Conservation (phyloP, 2,329 filamentous ascomycete species). For the Capronia epimyces region DNA sequence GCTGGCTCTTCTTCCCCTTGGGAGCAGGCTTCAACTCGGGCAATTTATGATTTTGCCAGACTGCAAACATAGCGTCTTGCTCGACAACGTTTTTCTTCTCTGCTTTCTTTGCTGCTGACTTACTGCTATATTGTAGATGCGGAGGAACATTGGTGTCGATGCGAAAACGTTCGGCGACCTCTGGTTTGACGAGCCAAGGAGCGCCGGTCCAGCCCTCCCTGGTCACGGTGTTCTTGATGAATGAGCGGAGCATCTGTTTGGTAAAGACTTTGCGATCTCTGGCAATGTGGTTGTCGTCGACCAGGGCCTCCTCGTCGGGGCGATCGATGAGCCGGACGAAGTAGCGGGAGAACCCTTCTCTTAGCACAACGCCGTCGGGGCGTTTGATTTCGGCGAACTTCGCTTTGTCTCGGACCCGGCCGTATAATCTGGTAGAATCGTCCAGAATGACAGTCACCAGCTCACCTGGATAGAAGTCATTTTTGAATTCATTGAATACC, state of each 20-base stretch:
- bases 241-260: slow-evolving; percentile 86
- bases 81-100: slow-evolving; percentile 58
- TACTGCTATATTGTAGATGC: slow-evolving; percentile 75
- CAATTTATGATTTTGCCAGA: slow-evolving; percentile 50
- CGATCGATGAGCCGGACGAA: slow-evolving; percentile 68
- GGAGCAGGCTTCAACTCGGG: slow-evolving; percentile 68
- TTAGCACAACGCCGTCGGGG: slow-evolving; percentile 63
- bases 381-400: slow-evolving; percentile 58
- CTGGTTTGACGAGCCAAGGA: slow-evolving; percentile 87
- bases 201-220: slow-evolving; percentile 93
- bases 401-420: slow-evolving; percentile 78
- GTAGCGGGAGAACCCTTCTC: slow-evolving; percentile 68
- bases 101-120: slow-evolving; percentile 70
- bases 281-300: slow-evolving; percentile 74
- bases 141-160: slow-evolving; percentile 82
- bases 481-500: slow-evolving; percentile 61
- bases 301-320: slow-evolving; percentile 68
- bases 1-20: slow-evolving; percentile 49
- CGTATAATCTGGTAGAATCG: slow-evolving; percentile 59
- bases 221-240: slow-evolving; percentile 90
- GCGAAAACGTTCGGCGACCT: slow-evolving; percentile 75
- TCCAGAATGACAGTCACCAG: slow-evolving; percentile 67
- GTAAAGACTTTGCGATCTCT: slow-evolving; percentile 90
- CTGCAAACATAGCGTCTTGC: slow-evolving; percentile 48
- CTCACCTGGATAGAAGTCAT: slow-evolving; percentile 87